phyloP scores from a whole-genome alignment of 805 yeast genomes.

The Yueomyces sp. region DNA sequence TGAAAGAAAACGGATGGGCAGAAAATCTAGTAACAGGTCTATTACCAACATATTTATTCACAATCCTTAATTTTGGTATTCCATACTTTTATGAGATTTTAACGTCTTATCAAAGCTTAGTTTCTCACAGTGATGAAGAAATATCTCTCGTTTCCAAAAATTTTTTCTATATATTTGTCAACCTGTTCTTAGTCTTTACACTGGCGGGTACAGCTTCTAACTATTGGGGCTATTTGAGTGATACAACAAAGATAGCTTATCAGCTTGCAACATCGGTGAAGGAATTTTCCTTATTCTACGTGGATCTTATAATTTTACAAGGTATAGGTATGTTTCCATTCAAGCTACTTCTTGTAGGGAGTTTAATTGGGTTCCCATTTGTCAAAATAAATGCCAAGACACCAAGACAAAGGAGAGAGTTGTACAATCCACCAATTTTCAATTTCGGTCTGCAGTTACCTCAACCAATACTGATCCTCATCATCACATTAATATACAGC shows the following conservation, averaged over 20 bases:
- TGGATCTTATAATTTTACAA: slow-evolving; percentile 69
- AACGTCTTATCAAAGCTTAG: slow-evolving; percentile 73
- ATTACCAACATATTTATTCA: slow-evolving; percentile 82
- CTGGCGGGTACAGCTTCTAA: slow-evolving; percentile 84
- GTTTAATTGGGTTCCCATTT: slow-evolving; percentile 60
- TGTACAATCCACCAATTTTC: slow-evolving; percentile 82
- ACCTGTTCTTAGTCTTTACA: slow-evolving; percentile 85
- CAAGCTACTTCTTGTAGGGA: slow-evolving; percentile 69
- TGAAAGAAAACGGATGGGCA: slow-evolving; percentile 56
- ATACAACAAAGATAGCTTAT: slow-evolving; percentile 78
- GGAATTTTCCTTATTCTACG: slow-evolving; percentile 75
- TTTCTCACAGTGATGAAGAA: slow-evolving; percentile 89
- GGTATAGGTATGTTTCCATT: slow-evolving; percentile 87
- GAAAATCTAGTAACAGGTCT: slow-evolving; percentile 74
- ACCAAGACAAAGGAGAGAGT: slow-evolving; percentile 64
- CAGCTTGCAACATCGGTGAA: slow-evolving; percentile 73
- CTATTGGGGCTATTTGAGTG: slow-evolving; percentile 68
- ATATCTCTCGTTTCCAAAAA: slow-evolving; percentile 81
- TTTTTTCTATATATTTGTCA: slow-evolving; percentile 88
- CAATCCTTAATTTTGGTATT: slow-evolving; percentile 65
- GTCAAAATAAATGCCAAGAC: slow-evolving; percentile 55
- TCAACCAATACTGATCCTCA: slow-evolving; percentile 74
- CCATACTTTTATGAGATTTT: slow-evolving; percentile 82
- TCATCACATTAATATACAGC: slow-evolving; percentile 76
- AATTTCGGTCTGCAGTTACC: slow-evolving; percentile 87